Base-by-base conservation (phyloP, 805 yeast genomes). In the Ogataea pilisensis region DNA sequence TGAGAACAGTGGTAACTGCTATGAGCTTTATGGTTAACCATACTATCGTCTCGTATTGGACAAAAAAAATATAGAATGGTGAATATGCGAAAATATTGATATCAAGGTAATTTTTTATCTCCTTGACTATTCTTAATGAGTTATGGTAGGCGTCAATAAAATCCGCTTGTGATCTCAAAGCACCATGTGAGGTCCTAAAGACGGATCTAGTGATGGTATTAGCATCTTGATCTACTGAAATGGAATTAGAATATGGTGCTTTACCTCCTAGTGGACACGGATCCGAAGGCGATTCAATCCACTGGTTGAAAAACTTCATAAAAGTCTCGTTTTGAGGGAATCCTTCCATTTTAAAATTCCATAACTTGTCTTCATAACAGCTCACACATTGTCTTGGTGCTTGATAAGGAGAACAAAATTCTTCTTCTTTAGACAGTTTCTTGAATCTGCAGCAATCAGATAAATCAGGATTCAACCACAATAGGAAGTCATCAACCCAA, bases 261-360 rank as follows among this genome's bases (percentile, higher is more conserved):
- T 85, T 85, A 2, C 99, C 99, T 3, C 96, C 98, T 21, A 91
- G 66, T 1, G 98, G 96, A 61, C 99, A 91, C 2, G 91, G 87
- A 53, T 85, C 93, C 42, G 95, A 85, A 2, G 79, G 80, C 1
- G 87, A 65, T 30, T 78, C 70, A 20, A 91, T 85, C 99, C 99
- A 91, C 31, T 83, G 76, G 18, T 75, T 61, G 57, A 89, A 82
- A 51, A 71, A 87, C 34, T 67, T 68, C 78, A 85, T 76, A 54
- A 91, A 91, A 0, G 69, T 68, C 11, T 71, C 74, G 28, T 78
- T 79, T 52, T 77, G 78, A 0, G 99, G 99, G 55, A 93, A 79
- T 0, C 93, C 96, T 5, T 72, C 69, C 95, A 89, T 86, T 31
- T 74, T 69, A 49, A 79, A 76, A 41, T 75, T 75, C 80, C 93